These are phyloP conservation scores for Phoma sp. DNA, from an alignment of 2,329 filamentous ascomycete genomes.

Conservation along the genomic window DNA sequence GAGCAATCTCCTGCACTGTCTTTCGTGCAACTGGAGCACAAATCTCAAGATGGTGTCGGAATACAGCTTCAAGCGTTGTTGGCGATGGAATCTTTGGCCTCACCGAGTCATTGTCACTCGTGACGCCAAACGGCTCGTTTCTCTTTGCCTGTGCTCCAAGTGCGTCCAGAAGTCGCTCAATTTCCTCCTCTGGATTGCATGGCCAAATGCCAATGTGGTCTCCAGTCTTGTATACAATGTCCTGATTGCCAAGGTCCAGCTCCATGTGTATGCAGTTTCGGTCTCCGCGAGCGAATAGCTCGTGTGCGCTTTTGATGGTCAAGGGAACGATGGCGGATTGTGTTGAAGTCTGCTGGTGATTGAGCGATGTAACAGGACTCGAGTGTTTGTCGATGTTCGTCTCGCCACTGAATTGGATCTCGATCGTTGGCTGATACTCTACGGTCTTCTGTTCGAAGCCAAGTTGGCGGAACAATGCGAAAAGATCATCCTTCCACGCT, in stretches of 20 bases:
- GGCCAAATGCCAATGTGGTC: slow-evolving; percentile 54
- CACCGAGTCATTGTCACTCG: slow-evolving; percentile 32
- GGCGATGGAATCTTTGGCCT: slow-evolving; percentile 51
- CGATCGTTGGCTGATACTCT: slow-evolving; percentile 43
- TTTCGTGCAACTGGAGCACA: slow-evolving; percentile 51
- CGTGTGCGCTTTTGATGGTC: slow-evolving; percentile 38
- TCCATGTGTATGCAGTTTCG: slow-evolving; percentile 53
- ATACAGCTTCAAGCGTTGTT: slow-evolving; percentile 49
- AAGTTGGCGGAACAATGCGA: slow-evolving; percentile 41
- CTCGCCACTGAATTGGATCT: slow-evolving; percentile 24
- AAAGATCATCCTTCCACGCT: slow-evolving; percentile 50
- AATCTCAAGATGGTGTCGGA: slow-evolving; percentile 58
- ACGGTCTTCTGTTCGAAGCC: slow-evolving; percentile 43
- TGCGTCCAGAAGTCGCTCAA: slow-evolving; percentile 40
- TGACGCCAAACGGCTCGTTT: slow-evolving; percentile 36
- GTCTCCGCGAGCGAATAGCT: slow-evolving; percentile 45
- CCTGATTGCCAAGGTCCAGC: slow-evolving; percentile 46
- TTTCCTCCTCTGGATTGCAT: slow-evolving; percentile 48
- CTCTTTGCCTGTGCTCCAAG: slow-evolving; percentile 33
- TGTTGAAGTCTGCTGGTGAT: slow-evolving; percentile 37
- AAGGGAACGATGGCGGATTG: slow-evolving; percentile 44
- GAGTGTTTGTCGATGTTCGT: slow-evolving; percentile 20
- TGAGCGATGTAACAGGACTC: slow-evolving; percentile 30
- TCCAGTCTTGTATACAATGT: slow-evolving; percentile 53
- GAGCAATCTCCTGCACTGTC: slow-evolving; percentile 44